Percentiles rank a stretch among this genome's conserved stretches.
These are phyloP conservation scores for Piper longum DNA, from an alignment of 164 flowering plant species.

Conservation along the genomic window DNA sequence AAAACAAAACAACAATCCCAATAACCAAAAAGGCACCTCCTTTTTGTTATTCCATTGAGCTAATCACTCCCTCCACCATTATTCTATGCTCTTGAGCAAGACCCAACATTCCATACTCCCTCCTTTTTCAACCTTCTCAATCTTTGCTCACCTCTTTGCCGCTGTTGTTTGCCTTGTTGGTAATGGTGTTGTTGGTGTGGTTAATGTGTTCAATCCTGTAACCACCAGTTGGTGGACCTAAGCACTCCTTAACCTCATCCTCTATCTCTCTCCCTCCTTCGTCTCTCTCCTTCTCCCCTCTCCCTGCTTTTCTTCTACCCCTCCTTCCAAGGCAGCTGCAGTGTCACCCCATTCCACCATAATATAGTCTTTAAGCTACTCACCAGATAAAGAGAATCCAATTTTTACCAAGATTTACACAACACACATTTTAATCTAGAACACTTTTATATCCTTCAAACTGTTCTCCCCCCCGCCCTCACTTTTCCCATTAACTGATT, in stretches of 20 bases:
- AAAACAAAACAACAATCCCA: constrained; percentile 39
- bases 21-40: constrained; percentile 22
- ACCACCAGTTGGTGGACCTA: constrained; percentile 91
- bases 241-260: constrained; percentile 25
- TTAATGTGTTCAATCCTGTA: constrained; percentile 55
- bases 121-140: constrained; percentile 7
- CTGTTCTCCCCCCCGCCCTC: no score
- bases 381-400: not conserved
- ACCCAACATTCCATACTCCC: constrained; percentile 7
- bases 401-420: not conserved
- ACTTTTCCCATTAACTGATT: no score
- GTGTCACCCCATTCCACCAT: not conserved
- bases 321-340: not conserved
- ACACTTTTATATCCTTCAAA: no score
- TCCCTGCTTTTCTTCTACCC: not conserved
- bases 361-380: not conserved
- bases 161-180: constrained; percentile 6
- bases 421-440: no score
- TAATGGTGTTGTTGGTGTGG: constrained; percentile 14
- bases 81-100: not conserved
- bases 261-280: constrained; percentile 7
- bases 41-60: constrained; percentile 12
- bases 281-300: constrained; percentile 8
- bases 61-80: constrained; percentile 7
- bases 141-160: constrained; percentile 8